phyloP scores from a whole-genome alignment of 345 rosid species.

The Lenwebbia sp. region DNA sequence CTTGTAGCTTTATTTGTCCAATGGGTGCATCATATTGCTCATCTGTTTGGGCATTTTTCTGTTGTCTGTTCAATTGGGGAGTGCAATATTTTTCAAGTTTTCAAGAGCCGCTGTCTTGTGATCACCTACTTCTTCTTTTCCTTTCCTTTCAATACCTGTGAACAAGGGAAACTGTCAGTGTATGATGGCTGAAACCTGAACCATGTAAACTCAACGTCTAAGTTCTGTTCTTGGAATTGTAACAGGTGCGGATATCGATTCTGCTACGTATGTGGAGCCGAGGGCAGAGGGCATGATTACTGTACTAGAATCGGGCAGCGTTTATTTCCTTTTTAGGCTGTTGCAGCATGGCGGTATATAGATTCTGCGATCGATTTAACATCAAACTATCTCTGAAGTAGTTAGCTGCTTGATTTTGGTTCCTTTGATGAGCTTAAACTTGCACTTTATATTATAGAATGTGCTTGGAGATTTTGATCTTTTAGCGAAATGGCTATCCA shows the following conservation, averaged over 20 bases:
- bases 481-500: neutral
- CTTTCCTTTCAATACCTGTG: neutral
- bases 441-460: neutral
- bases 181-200: neutral
- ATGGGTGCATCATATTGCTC: no score
- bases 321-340: neutral
- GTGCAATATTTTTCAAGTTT: neutral
- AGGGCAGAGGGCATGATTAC: neutral
- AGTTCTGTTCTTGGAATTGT: neutral
- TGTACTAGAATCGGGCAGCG: constrained; percentile 1
- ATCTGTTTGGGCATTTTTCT: neutral
- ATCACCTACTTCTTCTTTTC: neutral
- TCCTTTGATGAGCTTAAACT: neutral
- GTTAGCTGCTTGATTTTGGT: neutral
- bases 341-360: neutral
- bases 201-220: neutral
- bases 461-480: neutral
- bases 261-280: constrained; percentile 27
- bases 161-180: neutral
- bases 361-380: constrained; percentile 11
- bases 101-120: neutral
- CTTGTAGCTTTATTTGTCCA: no score
- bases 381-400: neutral
- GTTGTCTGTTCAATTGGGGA: neutral
- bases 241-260: constrained; percentile 31